Evolutionary conservation across 805 yeast genomes (phyloP).

Genomic region (Schwanniomyces polymorphus): DNA sequence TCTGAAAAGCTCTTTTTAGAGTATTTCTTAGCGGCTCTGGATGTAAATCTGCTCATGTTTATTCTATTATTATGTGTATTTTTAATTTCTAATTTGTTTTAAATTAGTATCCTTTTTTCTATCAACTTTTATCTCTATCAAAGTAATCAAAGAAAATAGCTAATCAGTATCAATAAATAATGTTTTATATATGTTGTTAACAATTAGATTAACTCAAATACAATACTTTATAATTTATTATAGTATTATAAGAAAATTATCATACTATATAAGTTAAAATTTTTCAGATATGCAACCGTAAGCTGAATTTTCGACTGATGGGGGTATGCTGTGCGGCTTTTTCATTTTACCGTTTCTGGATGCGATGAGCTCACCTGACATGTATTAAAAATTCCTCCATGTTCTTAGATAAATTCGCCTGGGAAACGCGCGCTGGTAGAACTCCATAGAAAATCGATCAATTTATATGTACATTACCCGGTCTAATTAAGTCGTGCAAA

Average conservation of each 20-base stretch:
- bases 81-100: not conserved
- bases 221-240: not conserved
- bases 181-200: not conserved
- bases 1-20: conserved; percentile 17
- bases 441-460: conserved; percentile 5
- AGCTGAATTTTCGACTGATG: not conserved
- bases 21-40: conserved; percentile 9
- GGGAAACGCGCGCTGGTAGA: not conserved
- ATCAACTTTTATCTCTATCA: not conserved
- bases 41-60: not conserved
- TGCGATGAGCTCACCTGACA: not conserved
- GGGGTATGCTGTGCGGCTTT: conserved; percentile 9
- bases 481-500: not conserved
- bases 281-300: conserved; percentile 6
- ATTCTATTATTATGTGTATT: not conserved
- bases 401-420: not conserved
- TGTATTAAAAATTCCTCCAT: not conserved
- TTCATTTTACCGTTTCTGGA: conserved; percentile 5
- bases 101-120: not conserved
- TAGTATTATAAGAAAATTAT: not conserved
- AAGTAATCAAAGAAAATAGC: not conserved
- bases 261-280: conserved; percentile 3
- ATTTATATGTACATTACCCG: not conserved
- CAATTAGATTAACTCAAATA: not conserved
- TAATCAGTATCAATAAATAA: not conserved